phyloP scores from a whole-genome alignment of 2,329 filamentous ascomycete species.

The Incumbomyces lentus region DNA sequence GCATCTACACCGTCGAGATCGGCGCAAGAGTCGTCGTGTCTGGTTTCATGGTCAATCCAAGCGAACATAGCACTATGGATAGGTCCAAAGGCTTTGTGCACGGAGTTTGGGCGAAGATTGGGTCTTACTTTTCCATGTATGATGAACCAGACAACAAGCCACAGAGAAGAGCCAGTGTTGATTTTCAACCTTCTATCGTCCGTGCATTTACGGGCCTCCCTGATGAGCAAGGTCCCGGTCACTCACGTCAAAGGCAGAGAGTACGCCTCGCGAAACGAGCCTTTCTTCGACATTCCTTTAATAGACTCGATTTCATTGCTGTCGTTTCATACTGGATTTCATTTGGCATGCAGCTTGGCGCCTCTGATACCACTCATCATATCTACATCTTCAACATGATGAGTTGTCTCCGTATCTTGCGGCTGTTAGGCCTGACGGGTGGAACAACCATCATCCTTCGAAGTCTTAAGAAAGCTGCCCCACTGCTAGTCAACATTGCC shows the following conservation, averaged over 20 bases:
- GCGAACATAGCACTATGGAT: slow-evolving; percentile 85
- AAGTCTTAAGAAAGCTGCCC: slow-evolving; percentile 90
- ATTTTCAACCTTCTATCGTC: slow-evolving; percentile 55
- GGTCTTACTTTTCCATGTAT: slow-evolving; percentile 63
- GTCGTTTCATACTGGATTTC: slow-evolving; percentile 93
- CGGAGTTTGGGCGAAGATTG: slow-evolving; percentile 65
- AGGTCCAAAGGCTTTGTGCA: slow-evolving; percentile 63
- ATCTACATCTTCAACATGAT: slow-evolving; percentile 93
- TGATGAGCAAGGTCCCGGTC: slow-evolving; percentile 44
- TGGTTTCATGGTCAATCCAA: slow-evolving; percentile 79
- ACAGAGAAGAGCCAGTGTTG: slow-evolving; percentile 20
- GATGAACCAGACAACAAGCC: slow-evolving; percentile 41
- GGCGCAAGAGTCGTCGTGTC: slow-evolving; percentile 80
- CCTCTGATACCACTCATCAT: slow-evolving; percentile 58
- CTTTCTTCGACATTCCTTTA: slow-evolving; percentile 90
- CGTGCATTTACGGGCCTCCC: slow-evolving; percentile 64
- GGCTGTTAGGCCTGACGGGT: slow-evolving; percentile 81
- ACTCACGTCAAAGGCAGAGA: slow-evolving; percentile 68
- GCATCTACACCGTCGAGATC: slow-evolving; percentile 81
- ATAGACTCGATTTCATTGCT: slow-evolving; percentile 86
- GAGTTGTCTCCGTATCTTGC: slow-evolving; percentile 83
- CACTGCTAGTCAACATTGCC: slow-evolving; percentile 80
- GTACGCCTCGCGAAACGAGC: slow-evolving; percentile 79
- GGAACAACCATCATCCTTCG: slow-evolving; percentile 92
- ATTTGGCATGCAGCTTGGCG: slow-evolving; percentile 60